Evolutionary conservation across 257 asterid genomes (phyloP).

Genomic region (Thymus mandschuricus): DNA sequence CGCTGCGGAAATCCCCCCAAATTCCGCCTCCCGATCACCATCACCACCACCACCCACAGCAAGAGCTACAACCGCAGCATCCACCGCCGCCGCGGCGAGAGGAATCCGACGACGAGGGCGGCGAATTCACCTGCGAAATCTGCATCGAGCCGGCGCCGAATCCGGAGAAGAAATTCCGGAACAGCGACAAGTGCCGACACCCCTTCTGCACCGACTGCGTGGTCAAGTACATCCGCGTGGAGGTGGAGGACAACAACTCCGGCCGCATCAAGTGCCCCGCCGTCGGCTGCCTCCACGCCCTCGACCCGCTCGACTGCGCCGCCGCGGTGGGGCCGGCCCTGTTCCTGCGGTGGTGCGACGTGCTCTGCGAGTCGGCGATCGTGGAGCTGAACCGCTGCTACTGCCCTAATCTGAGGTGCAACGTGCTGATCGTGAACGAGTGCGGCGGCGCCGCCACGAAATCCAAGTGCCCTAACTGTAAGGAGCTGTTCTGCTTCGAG

Average conservation of each 20-base stretch:
- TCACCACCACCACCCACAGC: background rate
- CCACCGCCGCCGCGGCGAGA: background rate
- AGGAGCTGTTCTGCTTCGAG: conserved; percentile 54
- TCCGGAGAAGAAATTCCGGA: conserved; percentile 29
- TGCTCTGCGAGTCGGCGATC: conserved; percentile 52
- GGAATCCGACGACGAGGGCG: conserved; percentile 13
- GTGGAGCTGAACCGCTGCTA: conserved; percentile 41
- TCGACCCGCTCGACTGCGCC: conserved; percentile 59
- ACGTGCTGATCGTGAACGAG: conserved; percentile 58
- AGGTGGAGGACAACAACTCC: conserved; percentile 53
- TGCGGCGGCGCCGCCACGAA: conserved; percentile 56
- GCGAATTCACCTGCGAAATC: conserved; percentile 58
- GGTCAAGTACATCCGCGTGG: conserved; percentile 60
- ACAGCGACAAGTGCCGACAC: conserved; percentile 43
- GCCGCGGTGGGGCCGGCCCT: conserved; percentile 36
- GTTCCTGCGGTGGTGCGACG: conserved; percentile 74
- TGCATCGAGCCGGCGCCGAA: conserved; percentile 49
- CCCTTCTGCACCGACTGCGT: conserved; percentile 67
- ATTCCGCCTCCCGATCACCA: conserved; percentile 4
- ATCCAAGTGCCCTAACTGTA: conserved; percentile 62
- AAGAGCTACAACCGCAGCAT: background rate
- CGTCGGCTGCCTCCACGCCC: conserved; percentile 43
- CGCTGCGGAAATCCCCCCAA: conserved; percentile 26
- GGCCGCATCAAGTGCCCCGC: conserved; percentile 68
- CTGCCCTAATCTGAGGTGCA: conserved; percentile 63